These are phyloP conservation scores for Brasenia schreberi DNA, from an alignment of 164 flowering plant species.

Conservation along the genomic window DNA sequence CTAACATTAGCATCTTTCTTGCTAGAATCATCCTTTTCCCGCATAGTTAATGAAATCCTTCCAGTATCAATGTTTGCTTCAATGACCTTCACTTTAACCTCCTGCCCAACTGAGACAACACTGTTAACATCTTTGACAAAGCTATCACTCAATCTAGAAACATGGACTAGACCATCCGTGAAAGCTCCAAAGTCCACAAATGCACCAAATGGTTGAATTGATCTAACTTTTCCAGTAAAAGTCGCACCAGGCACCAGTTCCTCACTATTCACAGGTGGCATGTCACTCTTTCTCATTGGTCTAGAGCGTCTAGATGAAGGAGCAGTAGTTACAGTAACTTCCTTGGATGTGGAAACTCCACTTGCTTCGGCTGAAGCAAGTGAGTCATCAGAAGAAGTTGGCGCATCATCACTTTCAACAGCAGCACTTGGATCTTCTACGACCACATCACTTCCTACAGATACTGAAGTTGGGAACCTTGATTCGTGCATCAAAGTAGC, in stretches of 20 bases:
- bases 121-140: conserved; percentile 76
- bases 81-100: conserved; percentile 74
- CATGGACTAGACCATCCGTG: conserved; percentile 92
- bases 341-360: conserved; percentile 28
- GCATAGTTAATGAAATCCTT: conserved; percentile 81
- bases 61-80: conserved; percentile 64
- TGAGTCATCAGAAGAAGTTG: conserved; percentile 15
- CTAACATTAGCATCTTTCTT: conserved; percentile 32
- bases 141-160: conserved; percentile 70
- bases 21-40: conserved; percentile 40
- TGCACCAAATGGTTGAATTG: conserved; percentile 96
- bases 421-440: conserved; percentile 51
- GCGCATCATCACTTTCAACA: conserved; percentile 21
- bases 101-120: conserved; percentile 84
- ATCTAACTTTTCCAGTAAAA: conserved; percentile 84
- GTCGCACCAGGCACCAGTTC: conserved; percentile 76
- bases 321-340: conserved; percentile 17
- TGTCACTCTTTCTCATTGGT: conserved; percentile 58
- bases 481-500: conserved; percentile 12
- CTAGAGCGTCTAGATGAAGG: conserved; percentile 34
- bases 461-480: conserved; percentile 25
- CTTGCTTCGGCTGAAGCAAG: conserved; percentile 20
- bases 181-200: conserved; percentile 97
- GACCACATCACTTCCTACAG: conserved; percentile 61
- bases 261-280: conserved; percentile 89